Evolutionary conservation across 768 basidiomycete species (phyloP), one percentile per base, ranked within the genome.

Genomic region (Gloeopeniophorella convolvens): DNA sequence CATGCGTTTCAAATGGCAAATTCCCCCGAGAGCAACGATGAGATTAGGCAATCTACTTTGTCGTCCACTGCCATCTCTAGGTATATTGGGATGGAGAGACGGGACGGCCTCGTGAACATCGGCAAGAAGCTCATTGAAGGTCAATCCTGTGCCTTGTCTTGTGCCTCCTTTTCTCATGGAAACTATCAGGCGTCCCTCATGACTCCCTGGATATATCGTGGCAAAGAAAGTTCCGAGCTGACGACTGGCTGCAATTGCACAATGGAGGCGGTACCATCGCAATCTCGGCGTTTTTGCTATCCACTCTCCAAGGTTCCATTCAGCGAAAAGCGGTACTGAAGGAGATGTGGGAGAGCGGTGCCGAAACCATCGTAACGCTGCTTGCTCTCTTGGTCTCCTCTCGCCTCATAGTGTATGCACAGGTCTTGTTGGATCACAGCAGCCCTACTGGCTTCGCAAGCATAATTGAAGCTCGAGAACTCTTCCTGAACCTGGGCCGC

Each of bases 281-380:
- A 2, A 62, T 99, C 26, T 90, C 89, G 15, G 86, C 93, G 1
- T 98, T 96, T 69, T 74, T 83, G 63, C 69, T 99, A 1, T 82
- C 87, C n/a, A 77, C 87, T 16, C 69, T 92, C 15, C 69, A 81
- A 4, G 79, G 76, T 2, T 64, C 78, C 33, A 59, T 81, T 15
- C 75, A 80, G 8, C 76, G 85, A 52, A 84, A 80, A 66, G 68
- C 72, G 2, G 62, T 91, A 37, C 73, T 94, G 23, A 81, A 83
- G 61, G 80, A 89, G 59, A 87, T 97, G 75, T 97, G 93, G 93
- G 77, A 87, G 39, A 90, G 89, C 59, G 91, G 89, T 36, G 92
- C 92, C 18, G 80, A 86, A 61, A 78, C 81, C 20, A 81, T 96
- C 41, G 89, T 93, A 58, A 56, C 69, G 50, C 41, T 42, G 15